Percentiles rank a stretch among this genome's conserved stretches.
These are phyloP conservation scores for Russula earlei DNA, from an alignment of 768 basidiomycete genomes.

Conservation along the genomic window DNA sequence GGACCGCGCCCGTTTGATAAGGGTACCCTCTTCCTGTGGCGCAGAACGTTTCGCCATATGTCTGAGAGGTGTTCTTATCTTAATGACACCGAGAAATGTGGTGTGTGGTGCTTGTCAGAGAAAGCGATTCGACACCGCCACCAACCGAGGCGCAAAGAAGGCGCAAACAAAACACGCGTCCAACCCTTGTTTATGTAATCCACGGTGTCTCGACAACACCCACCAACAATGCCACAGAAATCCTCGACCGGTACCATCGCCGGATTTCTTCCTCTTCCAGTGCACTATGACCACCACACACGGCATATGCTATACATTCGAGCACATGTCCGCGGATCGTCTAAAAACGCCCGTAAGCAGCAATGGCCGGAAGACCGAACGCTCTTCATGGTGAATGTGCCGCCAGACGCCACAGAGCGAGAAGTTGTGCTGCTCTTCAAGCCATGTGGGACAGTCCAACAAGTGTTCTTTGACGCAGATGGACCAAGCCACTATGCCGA, in stretches of 20 bases:
- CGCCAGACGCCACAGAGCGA: constrained; percentile 78
- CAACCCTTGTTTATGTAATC: neutral
- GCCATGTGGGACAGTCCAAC: constrained; percentile 66
- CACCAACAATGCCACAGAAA: neutral
- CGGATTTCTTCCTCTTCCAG: constrained; percentile 42
- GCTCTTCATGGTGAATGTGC: constrained; percentile 82
- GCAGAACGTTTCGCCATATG: constrained; percentile 61
- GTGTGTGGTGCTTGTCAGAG: neutral
- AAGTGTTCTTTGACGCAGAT: constrained; percentile 54
- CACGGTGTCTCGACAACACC: too few relatives aligned
- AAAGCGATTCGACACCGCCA: neutral
- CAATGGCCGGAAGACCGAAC: constrained; percentile 52
- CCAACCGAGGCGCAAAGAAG: neutral
- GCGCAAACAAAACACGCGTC: too few relatives aligned
- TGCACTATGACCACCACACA: constrained; percentile 31
- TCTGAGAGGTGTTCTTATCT: neutral
- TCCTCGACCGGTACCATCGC: constrained; percentile 21
- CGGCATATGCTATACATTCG: constrained; percentile 75
- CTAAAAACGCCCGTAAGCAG: constrained; percentile 26
- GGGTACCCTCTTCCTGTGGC: constrained; percentile 41
- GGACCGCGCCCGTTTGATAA: constrained; percentile 55
- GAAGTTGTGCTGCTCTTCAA: constrained; percentile 75
- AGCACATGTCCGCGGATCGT: constrained; percentile 41
- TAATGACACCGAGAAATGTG: neutral
- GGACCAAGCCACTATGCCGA: constrained; percentile 28